Conservation (phyloP, 176 grass and related monocot species). For the Guadua angustifolia region DNA sequence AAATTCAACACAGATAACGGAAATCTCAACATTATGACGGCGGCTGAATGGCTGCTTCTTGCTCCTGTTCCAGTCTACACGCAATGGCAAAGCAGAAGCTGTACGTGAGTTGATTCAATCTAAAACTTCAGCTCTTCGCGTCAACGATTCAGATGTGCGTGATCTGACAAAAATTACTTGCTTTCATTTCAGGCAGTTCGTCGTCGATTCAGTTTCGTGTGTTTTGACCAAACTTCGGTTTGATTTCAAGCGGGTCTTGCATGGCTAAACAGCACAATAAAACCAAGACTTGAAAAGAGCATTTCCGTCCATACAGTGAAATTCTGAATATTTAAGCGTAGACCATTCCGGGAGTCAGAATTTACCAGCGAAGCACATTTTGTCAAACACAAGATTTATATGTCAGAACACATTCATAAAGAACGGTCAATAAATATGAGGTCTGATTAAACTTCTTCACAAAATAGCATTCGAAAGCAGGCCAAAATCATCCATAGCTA, state of each 20-base stretch:
- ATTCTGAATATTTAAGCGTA: background rate
- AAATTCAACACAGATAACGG: background rate
- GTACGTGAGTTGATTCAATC: background rate
- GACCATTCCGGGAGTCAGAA: background rate
- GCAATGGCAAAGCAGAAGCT: background rate
- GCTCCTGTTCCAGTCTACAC: background rate
- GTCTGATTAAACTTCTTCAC: background rate
- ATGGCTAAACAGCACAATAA: background rate
- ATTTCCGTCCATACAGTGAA: no score
- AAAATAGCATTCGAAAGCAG: background rate
- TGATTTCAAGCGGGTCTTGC: constrained; percentile 14
- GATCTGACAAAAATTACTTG: background rate
- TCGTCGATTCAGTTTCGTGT: background rate
- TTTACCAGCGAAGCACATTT: background rate
- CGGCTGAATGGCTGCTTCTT: background rate
- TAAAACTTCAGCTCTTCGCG: background rate
- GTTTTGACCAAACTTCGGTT: background rate
- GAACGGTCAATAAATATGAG: background rate
- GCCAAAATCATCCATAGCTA: background rate
- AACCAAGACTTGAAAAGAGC: background rate
- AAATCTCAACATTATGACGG: background rate
- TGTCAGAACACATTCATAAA: background rate
- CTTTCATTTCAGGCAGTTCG: constrained; percentile 7
- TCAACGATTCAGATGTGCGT: background rate
- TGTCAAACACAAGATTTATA: background rate